Conservation (phyloP, 805 yeast species). For the Nakazawaea ambrosiae region DNA sequence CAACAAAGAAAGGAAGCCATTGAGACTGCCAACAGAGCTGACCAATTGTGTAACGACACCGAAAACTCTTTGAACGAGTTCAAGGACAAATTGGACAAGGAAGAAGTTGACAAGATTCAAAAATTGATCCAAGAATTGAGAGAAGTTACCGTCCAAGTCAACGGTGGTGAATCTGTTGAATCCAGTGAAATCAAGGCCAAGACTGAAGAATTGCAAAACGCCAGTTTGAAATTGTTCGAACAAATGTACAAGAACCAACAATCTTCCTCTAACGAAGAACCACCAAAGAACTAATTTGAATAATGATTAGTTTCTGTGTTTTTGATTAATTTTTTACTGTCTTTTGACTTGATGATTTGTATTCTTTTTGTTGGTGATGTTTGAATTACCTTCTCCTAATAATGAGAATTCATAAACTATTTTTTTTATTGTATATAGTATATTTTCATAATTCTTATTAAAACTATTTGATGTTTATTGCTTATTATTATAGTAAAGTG, state of each 20-base stretch:
- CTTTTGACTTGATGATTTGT: neutral
- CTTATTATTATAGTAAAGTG: neutral
- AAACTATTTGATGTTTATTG: neutral
- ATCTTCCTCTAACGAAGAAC: conserved; percentile 13
- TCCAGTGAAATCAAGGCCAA: conserved; percentile 56
- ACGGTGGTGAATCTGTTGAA: conserved; percentile 43
- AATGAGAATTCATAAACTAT: no score
- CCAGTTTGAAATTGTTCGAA: conserved; percentile 72
- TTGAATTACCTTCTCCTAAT: no score
- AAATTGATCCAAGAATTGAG: conserved; percentile 52
- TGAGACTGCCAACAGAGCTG: conserved; percentile 74
- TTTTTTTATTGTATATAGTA: neutral
- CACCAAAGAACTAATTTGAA: conserved; percentile 14
- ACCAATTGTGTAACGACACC: conserved; percentile 77
- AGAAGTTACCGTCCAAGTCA: conserved; percentile 56
- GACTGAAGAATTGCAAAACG: conserved; percentile 69
- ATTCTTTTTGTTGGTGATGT: neutral
- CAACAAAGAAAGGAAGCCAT: conserved; percentile 50
- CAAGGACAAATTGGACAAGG: conserved; percentile 48
- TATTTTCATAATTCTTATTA: neutral
- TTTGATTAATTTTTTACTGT: neutral
- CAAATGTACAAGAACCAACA: conserved; percentile 45
- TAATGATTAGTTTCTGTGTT: neutral
- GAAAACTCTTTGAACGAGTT: conserved; percentile 80
- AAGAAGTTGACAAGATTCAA: conserved; percentile 41